phyloP scores from a whole-genome alignment of 805 yeast species.

The Lipomyces orientalis region DNA sequence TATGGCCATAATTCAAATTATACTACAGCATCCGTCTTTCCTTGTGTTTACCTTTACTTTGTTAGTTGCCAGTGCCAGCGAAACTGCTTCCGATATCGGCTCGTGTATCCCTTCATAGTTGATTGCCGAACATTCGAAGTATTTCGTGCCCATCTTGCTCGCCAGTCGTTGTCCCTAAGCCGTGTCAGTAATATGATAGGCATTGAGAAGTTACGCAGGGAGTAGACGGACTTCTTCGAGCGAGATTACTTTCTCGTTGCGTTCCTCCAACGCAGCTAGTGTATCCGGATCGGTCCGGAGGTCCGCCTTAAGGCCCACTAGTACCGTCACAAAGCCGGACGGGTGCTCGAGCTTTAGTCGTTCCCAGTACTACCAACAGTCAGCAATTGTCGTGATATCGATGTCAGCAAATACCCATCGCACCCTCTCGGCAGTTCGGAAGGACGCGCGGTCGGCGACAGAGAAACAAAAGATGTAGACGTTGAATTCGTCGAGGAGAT shows the following conservation, averaged over 20 bases:
- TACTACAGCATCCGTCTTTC: not conserved
- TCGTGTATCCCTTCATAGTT: not conserved
- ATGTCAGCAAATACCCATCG: not conserved
- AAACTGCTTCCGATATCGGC: not conserved
- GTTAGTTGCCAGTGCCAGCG: not conserved
- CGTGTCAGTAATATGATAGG: not conserved
- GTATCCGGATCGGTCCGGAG: not conserved
- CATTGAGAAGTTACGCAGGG: not conserved
- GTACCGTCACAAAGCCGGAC: not conserved
- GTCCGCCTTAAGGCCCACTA: not conserved
- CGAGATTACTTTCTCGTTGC: not conserved
- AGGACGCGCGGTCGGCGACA: not conserved
- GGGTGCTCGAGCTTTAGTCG: not conserved
- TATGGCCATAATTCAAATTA: not conserved
- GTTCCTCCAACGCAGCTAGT: not conserved
- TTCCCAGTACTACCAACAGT: not conserved
- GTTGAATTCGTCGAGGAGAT: not conserved
- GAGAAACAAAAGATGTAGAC: not conserved
- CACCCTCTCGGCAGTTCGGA: not conserved
- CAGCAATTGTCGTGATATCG: not conserved
- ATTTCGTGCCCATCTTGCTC: not conserved
- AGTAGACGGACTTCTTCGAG: not conserved
- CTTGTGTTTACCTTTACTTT: not conserved
- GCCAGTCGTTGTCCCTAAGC: slow-evolving; percentile 1
- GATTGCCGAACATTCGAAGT: not conserved